Percentiles rank a stretch among this genome's conserved stretches.
Conservation (phyloP, 139 green algal species). For the Ettlia oleoabundans region DNA sequence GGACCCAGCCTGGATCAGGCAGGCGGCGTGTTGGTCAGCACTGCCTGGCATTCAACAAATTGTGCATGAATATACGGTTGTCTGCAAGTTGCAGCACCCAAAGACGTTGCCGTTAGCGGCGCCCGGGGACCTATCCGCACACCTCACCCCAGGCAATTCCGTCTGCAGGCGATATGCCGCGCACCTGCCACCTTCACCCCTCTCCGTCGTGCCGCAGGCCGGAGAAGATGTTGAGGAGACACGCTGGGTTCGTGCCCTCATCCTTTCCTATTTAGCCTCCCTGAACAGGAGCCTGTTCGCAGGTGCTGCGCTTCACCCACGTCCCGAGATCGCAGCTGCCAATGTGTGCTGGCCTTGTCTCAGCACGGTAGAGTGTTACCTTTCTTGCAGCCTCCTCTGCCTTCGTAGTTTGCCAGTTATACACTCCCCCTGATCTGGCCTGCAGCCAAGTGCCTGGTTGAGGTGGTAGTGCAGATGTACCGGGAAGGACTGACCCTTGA, state of each 20-base stretch:
- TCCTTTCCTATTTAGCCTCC: conserved; percentile 60
- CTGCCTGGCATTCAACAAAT: no score
- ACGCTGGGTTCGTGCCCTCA: conserved; percentile 42
- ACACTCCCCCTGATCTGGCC: no score
- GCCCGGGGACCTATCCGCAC: no score
- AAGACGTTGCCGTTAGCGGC: no score
- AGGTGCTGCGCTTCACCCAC: background rate
- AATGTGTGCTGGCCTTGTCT: no score
- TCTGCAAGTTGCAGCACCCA: no score
- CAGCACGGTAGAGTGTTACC: background rate
- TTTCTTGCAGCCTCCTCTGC: conserved; percentile 44
- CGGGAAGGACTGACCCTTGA: conserved; percentile 43
- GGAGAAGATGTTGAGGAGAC: conserved; percentile 31
- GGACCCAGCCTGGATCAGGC: no score
- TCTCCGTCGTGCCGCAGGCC: background rate
- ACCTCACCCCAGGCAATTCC: no score
- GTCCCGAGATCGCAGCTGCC: no score
- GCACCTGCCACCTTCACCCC: background rate
- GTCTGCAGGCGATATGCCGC: no score
- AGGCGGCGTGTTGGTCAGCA: no score
- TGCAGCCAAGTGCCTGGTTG: conserved; percentile 70
- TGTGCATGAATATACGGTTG: no score
- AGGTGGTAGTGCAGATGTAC: conserved; percentile 63
- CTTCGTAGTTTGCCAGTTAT: conserved; percentile 47
- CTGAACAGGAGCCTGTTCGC: conserved; percentile 62